Evolutionary conservation across 148 eudicot species (phyloP).

Genomic region (Agrostemma githago): DNA sequence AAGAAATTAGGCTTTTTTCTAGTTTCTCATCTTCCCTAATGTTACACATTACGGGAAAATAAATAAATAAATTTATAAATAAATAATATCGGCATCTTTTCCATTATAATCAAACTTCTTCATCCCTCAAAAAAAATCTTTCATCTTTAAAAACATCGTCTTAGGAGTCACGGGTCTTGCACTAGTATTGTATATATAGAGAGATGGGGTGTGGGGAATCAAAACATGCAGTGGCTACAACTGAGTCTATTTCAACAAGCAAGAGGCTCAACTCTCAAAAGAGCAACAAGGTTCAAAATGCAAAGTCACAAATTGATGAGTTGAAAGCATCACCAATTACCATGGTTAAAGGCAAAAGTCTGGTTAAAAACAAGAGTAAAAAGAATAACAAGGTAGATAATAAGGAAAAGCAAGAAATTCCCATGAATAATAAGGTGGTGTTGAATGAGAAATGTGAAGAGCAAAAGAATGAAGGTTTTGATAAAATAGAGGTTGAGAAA

Average conservation of each 20-base stretch:
- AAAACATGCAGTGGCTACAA: constrained; percentile 40
- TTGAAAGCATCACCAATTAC: neutral
- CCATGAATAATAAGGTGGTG: neutral
- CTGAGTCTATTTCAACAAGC: constrained; percentile 26
- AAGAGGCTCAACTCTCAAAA: constrained; percentile 21
- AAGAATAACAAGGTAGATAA: neutral
- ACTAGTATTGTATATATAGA: neutral
- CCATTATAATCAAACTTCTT: neutral
- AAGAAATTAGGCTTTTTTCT: neutral
- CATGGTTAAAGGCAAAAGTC: neutral
- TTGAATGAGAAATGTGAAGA: neutral
- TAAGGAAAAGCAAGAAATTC: neutral
- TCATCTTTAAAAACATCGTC: neutral
- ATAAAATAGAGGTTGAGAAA: neutral
- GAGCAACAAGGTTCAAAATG: constrained; percentile 7
- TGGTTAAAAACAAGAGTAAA: neutral
- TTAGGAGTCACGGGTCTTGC: too few relatives aligned
- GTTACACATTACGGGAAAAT: neutral
- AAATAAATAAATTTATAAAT: too few relatives aligned
- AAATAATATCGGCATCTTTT: neutral
- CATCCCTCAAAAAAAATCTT: neutral
- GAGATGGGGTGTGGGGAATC: constrained; percentile 65
- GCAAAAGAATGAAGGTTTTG: neutral
- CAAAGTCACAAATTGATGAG: neutral
- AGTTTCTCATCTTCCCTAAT: neutral